Base-by-base conservation (phyloP, 78 protist species). In the Dictyostelium firmibasis region DNA sequence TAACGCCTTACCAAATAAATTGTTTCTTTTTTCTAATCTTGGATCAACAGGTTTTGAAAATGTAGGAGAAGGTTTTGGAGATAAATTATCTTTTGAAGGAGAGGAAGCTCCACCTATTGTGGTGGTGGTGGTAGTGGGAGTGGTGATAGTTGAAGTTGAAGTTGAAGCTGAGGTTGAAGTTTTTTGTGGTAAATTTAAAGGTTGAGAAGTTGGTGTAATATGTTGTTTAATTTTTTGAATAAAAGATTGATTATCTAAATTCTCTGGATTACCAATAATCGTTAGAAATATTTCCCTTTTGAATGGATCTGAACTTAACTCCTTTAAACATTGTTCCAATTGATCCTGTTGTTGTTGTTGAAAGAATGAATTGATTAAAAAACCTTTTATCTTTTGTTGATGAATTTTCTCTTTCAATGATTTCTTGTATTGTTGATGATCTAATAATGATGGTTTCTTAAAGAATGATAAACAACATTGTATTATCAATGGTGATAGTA, bases 361-460 rank as follows among this genome's bases (percentile, higher is more conserved):
- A 72, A 72, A 57, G 67, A 57, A 57, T 5, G 67, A 57, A 57
- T 57, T 13, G 3, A 29, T 29, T 35, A 57, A 79, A 57, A 69
- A 89, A 1, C 94, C 94, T 35, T 81, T 69, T 1, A 35, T 13
- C 44, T 75, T 23, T 35, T 89, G 94, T 13, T 36, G 35, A 10
- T n/a, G 11, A n/a, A 89, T 89, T 81, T 89, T 89, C 23, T 89
- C 94, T 11, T 84, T 50, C 8, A 89, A 33, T 29, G 87, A 62
- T 27, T 44, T 69, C 35, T 43, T 60, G 14, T 27, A 89, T 29
- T 62, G 85, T 23, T 10, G 25, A 62, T 89, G 86, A 43, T 89
- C 83, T 3, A 89, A 14, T 1, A 89, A 50, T 4, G 70, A 20
- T 60, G 94, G 70, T n/a, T 89, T 89, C 33, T 89, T 89, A 25